These are phyloP conservation scores for Boletus patriciae DNA, from an alignment of 768 basidiomycete species.

Conservation along the genomic window DNA sequence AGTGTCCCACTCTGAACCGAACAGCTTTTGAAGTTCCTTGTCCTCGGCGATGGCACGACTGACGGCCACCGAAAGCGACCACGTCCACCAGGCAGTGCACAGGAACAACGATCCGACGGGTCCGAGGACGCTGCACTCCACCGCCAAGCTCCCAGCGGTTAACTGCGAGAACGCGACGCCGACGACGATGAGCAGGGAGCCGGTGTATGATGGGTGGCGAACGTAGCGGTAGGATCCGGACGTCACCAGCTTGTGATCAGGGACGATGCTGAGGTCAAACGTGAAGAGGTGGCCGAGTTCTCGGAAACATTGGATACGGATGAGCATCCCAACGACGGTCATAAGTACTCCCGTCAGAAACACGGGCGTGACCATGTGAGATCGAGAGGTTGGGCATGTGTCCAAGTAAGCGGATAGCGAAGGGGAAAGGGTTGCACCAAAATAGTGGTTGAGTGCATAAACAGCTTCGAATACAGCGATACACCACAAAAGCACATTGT, in stretches of 20 bases:
- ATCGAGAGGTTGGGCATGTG: slow-evolving; percentile 32
- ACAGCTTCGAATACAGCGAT: slow-evolving; percentile 52
- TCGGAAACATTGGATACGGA: slow-evolving; percentile 54
- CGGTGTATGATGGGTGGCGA: slow-evolving; percentile 57
- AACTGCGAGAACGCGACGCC: slow-evolving; percentile 49
- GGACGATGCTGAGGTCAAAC: slow-evolving; percentile 57
- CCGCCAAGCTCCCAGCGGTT: slow-evolving; percentile 47
- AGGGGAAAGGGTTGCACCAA: slow-evolving; percentile 34
- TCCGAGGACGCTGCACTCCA: slow-evolving; percentile 38
- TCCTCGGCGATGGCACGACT: slow-evolving; percentile 54
- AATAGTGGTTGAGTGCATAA: slow-evolving; percentile 36
- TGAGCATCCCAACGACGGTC: slow-evolving; percentile 44
- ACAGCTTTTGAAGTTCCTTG: slow-evolving; percentile 45
- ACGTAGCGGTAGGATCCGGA: slow-evolving; percentile 51
- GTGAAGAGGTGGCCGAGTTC: slow-evolving; percentile 57
- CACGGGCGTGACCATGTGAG: slow-evolving; percentile 38
- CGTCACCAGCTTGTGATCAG: slow-evolving; percentile 51
- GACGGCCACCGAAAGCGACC: slow-evolving; percentile 48
- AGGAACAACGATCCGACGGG: slow-evolving; percentile 33
- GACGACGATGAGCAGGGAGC: slow-evolving; percentile 49
- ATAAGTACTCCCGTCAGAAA: slow-evolving; percentile 47
- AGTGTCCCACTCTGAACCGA: slow-evolving; percentile 47
- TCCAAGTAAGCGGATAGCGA: slow-evolving; percentile 34
- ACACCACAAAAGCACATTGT: slow-evolving; percentile 49
- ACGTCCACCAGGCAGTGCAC: slow-evolving; percentile 49